These are phyloP conservation scores for Sisymbrium irio DNA, from an alignment of 345 rosid species.

Conservation along the genomic window DNA sequence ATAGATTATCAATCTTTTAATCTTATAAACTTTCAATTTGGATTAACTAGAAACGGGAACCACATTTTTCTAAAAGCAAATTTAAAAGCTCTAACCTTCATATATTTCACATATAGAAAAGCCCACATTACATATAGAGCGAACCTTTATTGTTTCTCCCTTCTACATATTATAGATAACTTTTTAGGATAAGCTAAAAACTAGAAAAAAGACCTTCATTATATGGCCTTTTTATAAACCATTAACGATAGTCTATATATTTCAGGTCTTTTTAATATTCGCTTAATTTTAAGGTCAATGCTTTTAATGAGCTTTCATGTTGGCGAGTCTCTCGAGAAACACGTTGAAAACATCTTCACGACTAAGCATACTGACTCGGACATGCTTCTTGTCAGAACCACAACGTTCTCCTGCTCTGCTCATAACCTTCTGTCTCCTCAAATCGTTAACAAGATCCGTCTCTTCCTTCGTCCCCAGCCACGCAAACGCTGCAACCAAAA, in stretches of 20 bases:
- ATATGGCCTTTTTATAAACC: not conserved
- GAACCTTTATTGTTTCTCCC: not conserved
- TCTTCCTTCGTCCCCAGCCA: conserved; percentile 70
- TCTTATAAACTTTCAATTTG: not conserved
- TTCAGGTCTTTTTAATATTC: not conserved
- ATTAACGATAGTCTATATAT: not conserved
- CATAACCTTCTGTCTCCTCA: conserved; percentile 50
- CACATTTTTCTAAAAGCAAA: not conserved
- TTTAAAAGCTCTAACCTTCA: not conserved
- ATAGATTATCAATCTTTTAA: not conserved
- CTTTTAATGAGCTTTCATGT: conserved; percentile 35
- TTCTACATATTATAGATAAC: not conserved
- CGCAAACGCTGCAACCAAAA: conserved; percentile 58
- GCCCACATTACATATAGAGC: not conserved
- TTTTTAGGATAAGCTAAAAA: not conserved
- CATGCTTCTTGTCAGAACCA: conserved; percentile 49
- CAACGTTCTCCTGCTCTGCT: conserved; percentile 58
- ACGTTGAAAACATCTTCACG: conserved; percentile 51
- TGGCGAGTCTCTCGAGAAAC: conserved; percentile 63
- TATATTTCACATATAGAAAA: conserved; percentile 9
- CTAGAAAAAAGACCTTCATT: not conserved
- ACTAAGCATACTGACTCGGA: conserved; percentile 71
- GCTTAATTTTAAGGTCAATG: conserved; percentile 10
- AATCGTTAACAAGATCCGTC: conserved; percentile 41
- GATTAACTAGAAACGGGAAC: not conserved